Evolutionary conservation across 2,329 filamentous ascomycete species (phyloP).

Genomic region (Paradendryphiella salina): DNA sequence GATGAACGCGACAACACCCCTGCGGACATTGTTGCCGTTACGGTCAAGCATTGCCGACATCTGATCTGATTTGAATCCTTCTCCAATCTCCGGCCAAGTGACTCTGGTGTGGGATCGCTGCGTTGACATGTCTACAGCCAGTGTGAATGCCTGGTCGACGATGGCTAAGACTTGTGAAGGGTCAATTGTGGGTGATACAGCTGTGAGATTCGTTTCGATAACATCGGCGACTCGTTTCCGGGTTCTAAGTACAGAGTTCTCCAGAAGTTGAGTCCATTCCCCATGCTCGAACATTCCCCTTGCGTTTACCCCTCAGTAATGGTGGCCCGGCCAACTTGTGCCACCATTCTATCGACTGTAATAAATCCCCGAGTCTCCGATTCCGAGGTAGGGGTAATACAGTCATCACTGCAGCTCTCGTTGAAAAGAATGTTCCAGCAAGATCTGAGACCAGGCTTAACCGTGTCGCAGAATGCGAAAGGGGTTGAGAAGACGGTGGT

Average conservation of each 20-base stretch:
- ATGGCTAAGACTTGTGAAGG: conserved; percentile 3
- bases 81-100: conserved; percentile 19
- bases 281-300: neutral
- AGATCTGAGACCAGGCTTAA: accelerated
- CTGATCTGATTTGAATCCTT: neutral
- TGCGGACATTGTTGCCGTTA: conserved; percentile 13
- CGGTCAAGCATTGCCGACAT: conserved; percentile 9
- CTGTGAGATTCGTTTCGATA: neutral
- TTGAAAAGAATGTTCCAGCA: neutral
- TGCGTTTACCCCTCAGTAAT: neutral
- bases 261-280: neutral
- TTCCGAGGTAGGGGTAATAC: neutral
- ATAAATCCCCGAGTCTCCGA: neutral
- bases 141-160: conserved; percentile 18
- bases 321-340: neutral
- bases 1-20: conserved; percentile 18
- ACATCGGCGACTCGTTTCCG: neutral
- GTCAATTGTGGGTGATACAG: neutral
- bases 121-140: conserved; percentile 20
- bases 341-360: conserved; percentile 2
- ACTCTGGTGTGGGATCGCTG: conserved; percentile 26
- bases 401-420: accelerated
- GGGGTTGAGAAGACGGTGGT: neutral
- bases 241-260: neutral
- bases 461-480: neutral